phyloP scores from a whole-genome alignment of 2,329 filamentous ascomycete species.

The Alternaria gansuensis region DNA sequence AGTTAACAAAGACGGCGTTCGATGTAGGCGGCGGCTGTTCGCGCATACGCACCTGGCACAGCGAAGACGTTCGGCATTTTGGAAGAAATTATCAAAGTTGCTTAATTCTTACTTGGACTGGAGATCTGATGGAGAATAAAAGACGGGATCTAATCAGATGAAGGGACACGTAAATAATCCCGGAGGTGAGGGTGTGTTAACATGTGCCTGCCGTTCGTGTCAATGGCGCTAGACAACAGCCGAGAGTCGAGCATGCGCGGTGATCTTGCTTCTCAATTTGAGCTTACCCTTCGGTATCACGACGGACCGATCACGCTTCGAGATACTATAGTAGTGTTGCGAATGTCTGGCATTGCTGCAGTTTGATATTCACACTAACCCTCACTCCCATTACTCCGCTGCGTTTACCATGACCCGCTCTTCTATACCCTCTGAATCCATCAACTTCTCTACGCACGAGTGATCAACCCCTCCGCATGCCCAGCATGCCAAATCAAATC shows the following conservation, averaged over 20 bases:
- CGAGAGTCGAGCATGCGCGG: conserved; percentile 22
- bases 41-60: conserved; percentile 64
- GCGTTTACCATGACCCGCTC: neutral
- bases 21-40: neutral
- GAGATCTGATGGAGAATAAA: conserved; percentile 19
- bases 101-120: neutral
- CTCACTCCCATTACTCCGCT: neutral
- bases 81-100: conserved; percentile 13
- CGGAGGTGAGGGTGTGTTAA: conserved; percentile 3
- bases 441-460: neutral
- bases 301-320: conserved; percentile 17
- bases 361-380: neutral
- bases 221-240: conserved; percentile 21
- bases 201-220: conserved; percentile 11
- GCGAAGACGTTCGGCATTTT: conserved; percentile 74
- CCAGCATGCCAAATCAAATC: conserved; percentile 37
- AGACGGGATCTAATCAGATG: conserved; percentile 40
- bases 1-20: neutral
- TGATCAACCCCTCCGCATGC: conserved; percentile 21
- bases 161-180: neutral
- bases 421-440: neutral
- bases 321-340: conserved; percentile 8
- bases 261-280: conserved; percentile 17
- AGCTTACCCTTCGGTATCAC: conserved; percentile 9
- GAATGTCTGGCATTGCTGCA: neutral